Conservation (phyloP, 306 rosid species). For the Casuarina equisetifolia region DNA sequence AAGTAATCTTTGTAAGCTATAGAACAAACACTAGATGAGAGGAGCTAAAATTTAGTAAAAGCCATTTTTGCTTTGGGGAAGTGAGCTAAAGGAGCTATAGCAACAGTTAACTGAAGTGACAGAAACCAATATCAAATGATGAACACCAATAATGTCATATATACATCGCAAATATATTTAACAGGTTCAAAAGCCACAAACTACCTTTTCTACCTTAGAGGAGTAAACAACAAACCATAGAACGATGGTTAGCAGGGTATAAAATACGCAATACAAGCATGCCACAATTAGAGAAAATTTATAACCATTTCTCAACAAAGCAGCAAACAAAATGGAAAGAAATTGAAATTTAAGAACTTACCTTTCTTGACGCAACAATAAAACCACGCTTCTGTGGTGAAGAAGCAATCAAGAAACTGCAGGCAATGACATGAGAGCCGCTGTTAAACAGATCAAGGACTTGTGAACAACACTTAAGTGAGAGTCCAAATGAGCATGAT, state of each 20-base stretch:
- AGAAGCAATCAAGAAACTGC: slow-evolving; percentile 37
- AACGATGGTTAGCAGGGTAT: neutral
- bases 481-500: slow-evolving; percentile 45
- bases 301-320: neutral
- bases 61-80: neutral
- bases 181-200: neutral
- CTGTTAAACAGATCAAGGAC: slow-evolving; percentile 48
- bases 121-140: neutral
- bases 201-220: neutral
- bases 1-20: neutral
- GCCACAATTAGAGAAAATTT: neutral
- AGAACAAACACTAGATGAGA: neutral
- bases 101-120: neutral
- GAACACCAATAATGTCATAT: neutral
- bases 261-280: slow-evolving; percentile 7
- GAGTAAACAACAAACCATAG: neutral
- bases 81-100: neutral
- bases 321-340: neutral
- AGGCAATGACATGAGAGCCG: slow-evolving; percentile 35
- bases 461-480: slow-evolving; percentile 36
- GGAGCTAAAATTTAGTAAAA: neutral
- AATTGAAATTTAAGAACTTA: slow-evolving; percentile 31
- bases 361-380: slow-evolving; percentile 37
- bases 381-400: slow-evolving; percentile 37
- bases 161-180: neutral